These are phyloP conservation scores for Clavariopsis aquatica DNA, from an alignment of 495 filamentous ascomycete genomes.

Conservation along the genomic window DNA sequence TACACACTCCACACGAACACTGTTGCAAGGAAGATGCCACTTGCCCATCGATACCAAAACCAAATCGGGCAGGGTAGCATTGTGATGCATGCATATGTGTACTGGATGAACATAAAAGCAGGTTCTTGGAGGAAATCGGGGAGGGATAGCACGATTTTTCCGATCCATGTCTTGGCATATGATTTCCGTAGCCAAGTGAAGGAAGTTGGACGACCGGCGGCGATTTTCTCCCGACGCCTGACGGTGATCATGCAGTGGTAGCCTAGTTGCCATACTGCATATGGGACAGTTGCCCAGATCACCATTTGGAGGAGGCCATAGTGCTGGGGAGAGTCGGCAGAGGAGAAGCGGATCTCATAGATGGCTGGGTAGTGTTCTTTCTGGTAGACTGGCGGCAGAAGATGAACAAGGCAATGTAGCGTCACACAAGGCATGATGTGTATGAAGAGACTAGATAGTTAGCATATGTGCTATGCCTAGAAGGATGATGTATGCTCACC, in stretches of 20 bases:
- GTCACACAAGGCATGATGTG: conserved; percentile 97
- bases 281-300: conserved; percentile 88
- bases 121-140: conserved; percentile 77
- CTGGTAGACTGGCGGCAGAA: conserved; percentile 65
- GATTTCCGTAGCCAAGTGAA: conserved; percentile 96
- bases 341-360: conserved; percentile 74
- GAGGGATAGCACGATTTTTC: conserved; percentile 75
- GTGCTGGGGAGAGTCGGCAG: conserved; percentile 67
- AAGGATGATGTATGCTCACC: conserved; percentile 48
- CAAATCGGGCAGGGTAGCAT: conserved; percentile 94
- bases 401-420: conserved; percentile 87
- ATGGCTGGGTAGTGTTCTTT: conserved; percentile 80
- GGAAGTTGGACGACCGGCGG: conserved; percentile 89
- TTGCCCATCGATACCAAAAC: conserved; percentile 88
- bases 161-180: conserved; percentile 85
- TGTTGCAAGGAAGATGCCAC: conserved; percentile 69
- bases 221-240: conserved; percentile 88
- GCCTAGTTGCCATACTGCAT: conserved; percentile 83
- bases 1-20: conserved; percentile 91
- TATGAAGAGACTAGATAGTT: conserved; percentile 73
- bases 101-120: conserved; percentile 96
- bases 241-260: conserved; percentile 96
- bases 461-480: conserved; percentile 1
- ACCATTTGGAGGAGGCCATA: conserved; percentile 86
- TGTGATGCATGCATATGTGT: conserved; percentile 81